Conservation (phyloP, 2,329 filamentous ascomycete species). For the Stagonosporopsis chrysanthemi region DNA sequence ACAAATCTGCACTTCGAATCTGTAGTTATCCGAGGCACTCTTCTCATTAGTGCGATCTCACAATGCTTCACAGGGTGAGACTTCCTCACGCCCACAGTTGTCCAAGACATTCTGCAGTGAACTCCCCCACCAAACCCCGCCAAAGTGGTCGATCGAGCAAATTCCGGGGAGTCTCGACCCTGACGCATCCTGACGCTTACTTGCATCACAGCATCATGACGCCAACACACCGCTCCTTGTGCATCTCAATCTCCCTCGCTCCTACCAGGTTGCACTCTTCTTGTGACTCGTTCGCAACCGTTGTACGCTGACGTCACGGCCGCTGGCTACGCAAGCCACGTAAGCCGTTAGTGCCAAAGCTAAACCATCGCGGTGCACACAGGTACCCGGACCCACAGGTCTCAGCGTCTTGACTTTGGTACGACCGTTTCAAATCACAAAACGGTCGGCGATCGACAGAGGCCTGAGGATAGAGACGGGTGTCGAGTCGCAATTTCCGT, state of each 20-base stretch:
- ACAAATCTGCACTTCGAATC: neutral
- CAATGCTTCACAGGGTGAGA: neutral
- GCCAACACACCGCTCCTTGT: conserved; percentile 1
- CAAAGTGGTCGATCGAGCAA: conserved; percentile 2
- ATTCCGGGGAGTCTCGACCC: conserved; percentile 4
- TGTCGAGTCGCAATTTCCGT: conserved; percentile 21
- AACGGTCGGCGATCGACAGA: conserved; percentile 17
- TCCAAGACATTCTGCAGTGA: conserved; percentile 3
- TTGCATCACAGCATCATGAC: neutral
- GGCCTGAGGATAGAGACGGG: neutral
- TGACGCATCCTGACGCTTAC: neutral
- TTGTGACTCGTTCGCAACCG: neutral
- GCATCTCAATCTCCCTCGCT: conserved; percentile 5
- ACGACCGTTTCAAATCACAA: conserved; percentile 20
- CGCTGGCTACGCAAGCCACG: conserved; percentile 8
- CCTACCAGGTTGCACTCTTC: neutral
- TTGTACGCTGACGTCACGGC: conserved; percentile 19
- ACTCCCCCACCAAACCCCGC: conserved; percentile 15
- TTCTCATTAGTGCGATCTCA: conserved; percentile 1
- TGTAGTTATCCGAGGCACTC: neutral
- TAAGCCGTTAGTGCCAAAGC: conserved; percentile 13
- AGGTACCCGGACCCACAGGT: conserved; percentile 15
- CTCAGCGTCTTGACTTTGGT: conserved; percentile 8
- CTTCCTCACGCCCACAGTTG: conserved; percentile 1
- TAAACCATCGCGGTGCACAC: conserved; percentile 10